Evolutionary conservation across 805 yeast species (phyloP), one percentile per base, ranked within the genome.

Genomic region (Myxozyma neglecta): DNA sequence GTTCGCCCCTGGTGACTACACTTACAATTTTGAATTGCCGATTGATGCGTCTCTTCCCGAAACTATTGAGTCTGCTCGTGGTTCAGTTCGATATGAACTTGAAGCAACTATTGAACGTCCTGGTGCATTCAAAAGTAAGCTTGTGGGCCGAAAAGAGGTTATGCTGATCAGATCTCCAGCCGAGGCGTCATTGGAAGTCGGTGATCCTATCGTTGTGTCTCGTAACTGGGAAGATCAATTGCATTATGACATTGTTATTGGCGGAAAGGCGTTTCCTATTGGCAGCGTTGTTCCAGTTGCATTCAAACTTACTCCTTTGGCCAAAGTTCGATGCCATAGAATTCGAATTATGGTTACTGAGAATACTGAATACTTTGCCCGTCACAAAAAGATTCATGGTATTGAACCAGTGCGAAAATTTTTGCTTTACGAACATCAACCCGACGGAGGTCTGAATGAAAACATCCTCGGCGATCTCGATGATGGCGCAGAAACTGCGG

Each of bases 11-110:
- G 99, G 98, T 20, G 97, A 92, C 70, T 94, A 94, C 71, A 81
- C 90, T 50, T 94, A 93, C 77, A 88, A 90, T 61, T 93, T 94
- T 74, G 99, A 94, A 74, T 89, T 91, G 61, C 87, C 96, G 6
- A 79, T 94, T 34, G 93, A 89, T 6, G 83, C 92, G 10, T 84
- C 88, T 13, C 79, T 86, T 34, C 97, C 97, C 0, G 99, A 94
- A 73, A 71, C 96, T 0, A 81, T 88, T 3, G 76, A 77, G 42
- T 90, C 90, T 13, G 85, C 91, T 6, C 91, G 90, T 75, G 99
- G 99, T 1, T 79, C 83, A 13, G 96, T 91, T 1, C 71, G 75
- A 40, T 94, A 96, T 75, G 74, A 73, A 49, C 77, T 94, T 48
- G 88, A 87, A 60, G 91, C 92, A 0, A 73, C 76, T 9, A 74